Evolutionary conservation across 108 stramenopile species (phyloP), one percentile per base, ranked within the genome.

Genomic region (Bacterosira constricta): DNA sequence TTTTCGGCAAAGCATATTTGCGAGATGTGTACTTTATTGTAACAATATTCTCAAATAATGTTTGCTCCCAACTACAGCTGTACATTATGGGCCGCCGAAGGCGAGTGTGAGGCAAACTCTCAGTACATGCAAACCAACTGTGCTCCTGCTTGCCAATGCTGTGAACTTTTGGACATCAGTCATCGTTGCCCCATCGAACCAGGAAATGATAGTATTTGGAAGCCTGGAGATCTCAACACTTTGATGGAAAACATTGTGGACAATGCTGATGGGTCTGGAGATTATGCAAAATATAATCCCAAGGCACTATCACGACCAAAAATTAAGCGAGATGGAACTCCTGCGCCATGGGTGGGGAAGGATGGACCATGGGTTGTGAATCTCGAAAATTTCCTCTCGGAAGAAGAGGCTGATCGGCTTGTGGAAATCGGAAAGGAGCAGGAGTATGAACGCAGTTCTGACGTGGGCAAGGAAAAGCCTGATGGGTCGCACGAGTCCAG

Each of bases 291-390:
- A 38, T 91, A 90, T 59, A 65, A 63, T 36, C 82, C 86, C n/a
- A 79, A 71, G 50, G 74, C 88, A 21, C 58, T 88, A 46, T 90
- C 88, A 4, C 70, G 85, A 5, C 88, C 88, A 10, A 83, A 62
- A 30, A 26, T 54, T 26, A 55, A 52, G 36, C 50, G 63, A 2
- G 79, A 66, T 59, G 82, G 82, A 17, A 79, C 71, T 13, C 25
- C 39, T 3, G 72, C 65, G 12, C 51, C 61, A 44, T 73, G 71
- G 1, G 61, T 25, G 6, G 70, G 67, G 31, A 80, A 66, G 36
- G 74, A 86, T 52, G 89, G 86, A 12, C 94, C 94, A 23, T 95
- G 89, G 89, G 74, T 96, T 44, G 75, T 92, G 12, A 77, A 80
- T 26, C 64, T 96, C 51, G 91, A 94, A 15, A 81, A 92, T 69